Percentiles rank a stretch among this genome's conserved stretches.
Evolutionary conservation across 352 stramenopile species (phyloP).

Genomic region (Phytophthora palmivora): DNA sequence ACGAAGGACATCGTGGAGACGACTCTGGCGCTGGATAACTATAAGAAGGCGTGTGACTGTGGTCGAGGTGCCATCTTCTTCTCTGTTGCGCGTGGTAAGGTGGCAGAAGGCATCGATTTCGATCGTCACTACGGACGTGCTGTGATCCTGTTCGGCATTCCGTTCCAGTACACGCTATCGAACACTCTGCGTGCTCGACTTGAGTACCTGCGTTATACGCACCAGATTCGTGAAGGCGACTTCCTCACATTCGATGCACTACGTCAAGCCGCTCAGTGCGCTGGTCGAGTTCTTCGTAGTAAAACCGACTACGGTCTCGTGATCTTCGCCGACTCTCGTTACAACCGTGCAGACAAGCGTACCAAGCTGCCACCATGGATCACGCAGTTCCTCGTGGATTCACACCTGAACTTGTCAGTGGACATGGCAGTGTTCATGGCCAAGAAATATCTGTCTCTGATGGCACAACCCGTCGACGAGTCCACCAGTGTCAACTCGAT

Average conservation of each 20-base stretch:
- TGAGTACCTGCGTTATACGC: slow-evolving; percentile 96
- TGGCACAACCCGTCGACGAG: slow-evolving; percentile 96
- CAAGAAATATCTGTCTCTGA: slow-evolving; percentile 96
- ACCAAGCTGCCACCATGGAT: slow-evolving; percentile 99
- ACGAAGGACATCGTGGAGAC: slow-evolving; percentile 99
- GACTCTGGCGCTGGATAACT: slow-evolving; percentile 98
- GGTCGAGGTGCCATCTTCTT: slow-evolving; percentile 98
- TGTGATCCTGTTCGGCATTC: slow-evolving; percentile 99
- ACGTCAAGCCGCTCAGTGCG: slow-evolving; percentile 97
- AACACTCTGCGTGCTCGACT: slow-evolving; percentile 93
- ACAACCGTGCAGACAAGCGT: slow-evolving; percentile 98
- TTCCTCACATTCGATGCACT: slow-evolving; percentile 99
- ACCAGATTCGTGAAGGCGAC: slow-evolving; percentile 94
- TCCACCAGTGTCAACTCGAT: slow-evolving; percentile 93
- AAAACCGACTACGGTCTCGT: slow-evolving; percentile 99
- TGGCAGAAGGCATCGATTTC: slow-evolving; percentile 99
- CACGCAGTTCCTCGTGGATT: slow-evolving; percentile 96
- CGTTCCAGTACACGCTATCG: slow-evolving; percentile 99
- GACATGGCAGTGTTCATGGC: slow-evolving; percentile 96
- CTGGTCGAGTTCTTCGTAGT: slow-evolving; percentile 97
- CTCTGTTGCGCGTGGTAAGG: slow-evolving; percentile 98
- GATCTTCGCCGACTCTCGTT: slow-evolving; percentile 98
- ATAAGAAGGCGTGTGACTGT: slow-evolving; percentile 95
- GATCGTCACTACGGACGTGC: slow-evolving; percentile 98
- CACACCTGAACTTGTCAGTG: slow-evolving; percentile 96